Base-by-base conservation (phyloP, 169 alveolate genomes). In the Plasmodium ovale region DNA sequence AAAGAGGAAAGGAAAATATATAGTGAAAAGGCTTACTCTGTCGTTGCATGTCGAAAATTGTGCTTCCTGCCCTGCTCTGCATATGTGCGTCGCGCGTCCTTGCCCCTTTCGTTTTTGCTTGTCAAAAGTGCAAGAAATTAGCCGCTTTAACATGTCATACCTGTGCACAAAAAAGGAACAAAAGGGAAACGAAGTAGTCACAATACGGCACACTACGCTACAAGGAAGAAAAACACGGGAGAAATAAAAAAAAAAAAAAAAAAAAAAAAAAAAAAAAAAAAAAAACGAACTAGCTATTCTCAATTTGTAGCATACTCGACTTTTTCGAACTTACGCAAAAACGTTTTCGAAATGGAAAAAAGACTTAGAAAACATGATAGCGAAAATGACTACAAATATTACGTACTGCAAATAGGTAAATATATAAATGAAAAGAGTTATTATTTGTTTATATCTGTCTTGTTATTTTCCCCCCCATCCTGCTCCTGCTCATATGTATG, bases 361-460 rank as follows among this genome's bases (percentile, higher is more conserved):
- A 72, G 39, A 35, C 29, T 37, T 14, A 47, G 54, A 64, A 82
- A 67, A 67, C 47, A 33, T 82, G 90, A 82, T 60, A 65, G 58
- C 59, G 84, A 64, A 82, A 82, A 65, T 82, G 67, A 82, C 33
- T 82, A 82, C 60, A 82, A 82, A 70, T 65, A 64, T 49, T 64
- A 49, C 21, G 44, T 82, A 42, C 47, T 82, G 21, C 90, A 82
- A 82, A 82, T 82, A 49, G 90, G 90, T 82, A 64, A 47, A 60
- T n/a, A n/a, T n/a, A n/a, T n/a, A n/a, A n/a, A n/a, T n/a, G n/a
- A n/a, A n/a, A n/a, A n/a, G n/a, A n/a, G n/a, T n/a, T n/a, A n/a
- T n/a, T n/a, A n/a, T n/a, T n/a, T n/a, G n/a, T n/a, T n/a, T n/a
- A n/a, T n/a, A n/a, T n/a, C n/a, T n/a, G n/a, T n/a, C n/a, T n/a